Evolutionary conservation across 1,139 yeast species (phyloP).

Genomic region (Petasospora fabianii): DNA sequence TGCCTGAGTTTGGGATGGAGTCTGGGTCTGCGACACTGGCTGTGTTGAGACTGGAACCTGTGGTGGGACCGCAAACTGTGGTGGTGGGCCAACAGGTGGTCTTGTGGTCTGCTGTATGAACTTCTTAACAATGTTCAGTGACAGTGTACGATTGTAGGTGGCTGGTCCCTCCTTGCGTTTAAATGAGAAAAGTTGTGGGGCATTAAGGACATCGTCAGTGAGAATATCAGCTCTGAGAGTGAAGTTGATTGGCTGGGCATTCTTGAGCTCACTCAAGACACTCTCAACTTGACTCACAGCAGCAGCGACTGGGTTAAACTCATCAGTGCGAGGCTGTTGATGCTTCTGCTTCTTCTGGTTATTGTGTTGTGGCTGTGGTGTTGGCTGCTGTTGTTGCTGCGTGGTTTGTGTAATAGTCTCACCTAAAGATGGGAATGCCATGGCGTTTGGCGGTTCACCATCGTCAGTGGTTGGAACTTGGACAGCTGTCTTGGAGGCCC

Average conservation of each 20-base stretch:
- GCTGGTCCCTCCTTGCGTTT: conserved; percentile 27
- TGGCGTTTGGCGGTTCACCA: conserved; percentile 22
- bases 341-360: conserved; percentile 20
- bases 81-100: conserved; percentile 29
- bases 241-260: conserved; percentile 23
- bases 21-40: conserved; percentile 23
- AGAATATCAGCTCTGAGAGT: conserved; percentile 35
- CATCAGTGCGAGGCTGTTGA: conserved; percentile 27
- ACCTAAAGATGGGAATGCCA: conserved; percentile 67
- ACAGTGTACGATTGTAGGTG: conserved; percentile 26
- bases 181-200: conserved; percentile 44
- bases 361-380: conserved; percentile 25
- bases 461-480: conserved; percentile 16
- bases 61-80: conserved; percentile 20
- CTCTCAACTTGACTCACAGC: conserved; percentile 36
- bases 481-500: conserved; percentile 26
- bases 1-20: conserved; percentile 15
- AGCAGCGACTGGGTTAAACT: conserved; percentile 31
- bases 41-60: conserved; percentile 17
- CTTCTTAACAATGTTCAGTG: conserved; percentile 29
- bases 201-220: conserved; percentile 31
- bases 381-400: conserved; percentile 22
- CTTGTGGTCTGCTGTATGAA: conserved; percentile 20
- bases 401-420: conserved; percentile 50
- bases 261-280: conserved; percentile 29